Evolutionary conservation across 345 rosid genomes (phyloP).

Genomic region (Euphorbia lathyris): DNA sequence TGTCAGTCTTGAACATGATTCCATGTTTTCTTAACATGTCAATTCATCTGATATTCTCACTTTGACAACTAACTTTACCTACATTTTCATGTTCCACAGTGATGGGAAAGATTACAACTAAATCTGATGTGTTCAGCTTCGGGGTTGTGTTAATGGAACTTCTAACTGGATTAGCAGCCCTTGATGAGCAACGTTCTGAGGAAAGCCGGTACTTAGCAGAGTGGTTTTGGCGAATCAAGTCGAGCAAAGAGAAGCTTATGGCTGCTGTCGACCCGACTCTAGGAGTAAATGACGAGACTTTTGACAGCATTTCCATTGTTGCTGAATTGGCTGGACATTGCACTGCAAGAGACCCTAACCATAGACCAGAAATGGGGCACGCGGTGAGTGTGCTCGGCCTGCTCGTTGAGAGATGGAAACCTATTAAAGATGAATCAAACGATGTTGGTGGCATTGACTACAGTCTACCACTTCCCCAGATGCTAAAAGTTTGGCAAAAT

Average conservation of each 20-base stretch:
- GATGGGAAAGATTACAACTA: slow-evolving; percentile 76
- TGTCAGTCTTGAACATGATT: slow-evolving; percentile 22
- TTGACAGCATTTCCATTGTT: slow-evolving; percentile 48
- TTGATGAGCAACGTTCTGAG: slow-evolving; percentile 65
- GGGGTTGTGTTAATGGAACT: slow-evolving; percentile 79
- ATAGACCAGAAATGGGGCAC: slow-evolving; percentile 76
- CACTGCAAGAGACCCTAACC: slow-evolving; percentile 67
- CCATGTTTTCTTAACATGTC: no score
- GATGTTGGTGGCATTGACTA: slow-evolving; percentile 69
- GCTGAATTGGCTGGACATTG: slow-evolving; percentile 77
- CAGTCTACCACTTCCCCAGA: slow-evolving; percentile 69
- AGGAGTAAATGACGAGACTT: slow-evolving; percentile 46
- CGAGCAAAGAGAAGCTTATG: slow-evolving; percentile 51
- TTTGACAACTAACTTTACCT: slow-evolving; percentile 14
- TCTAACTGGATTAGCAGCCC: slow-evolving; percentile 65
- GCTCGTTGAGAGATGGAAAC: slow-evolving; percentile 73
- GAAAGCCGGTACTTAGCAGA: slow-evolving; percentile 72
- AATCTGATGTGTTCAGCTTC: slow-evolving; percentile 71
- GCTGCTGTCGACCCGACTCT: slow-evolving; percentile 57
- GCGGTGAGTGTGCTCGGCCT: slow-evolving; percentile 66
- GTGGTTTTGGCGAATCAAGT: slow-evolving; percentile 68
- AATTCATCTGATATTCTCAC: slow-evolving; percentile 25
- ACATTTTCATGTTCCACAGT: slow-evolving; percentile 29
- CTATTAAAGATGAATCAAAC: slow-evolving; percentile 44
- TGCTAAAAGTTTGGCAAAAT: slow-evolving; percentile 82